phyloP scores from a whole-genome alignment of 345 rosid species.

The Lepidium sativum region DNA sequence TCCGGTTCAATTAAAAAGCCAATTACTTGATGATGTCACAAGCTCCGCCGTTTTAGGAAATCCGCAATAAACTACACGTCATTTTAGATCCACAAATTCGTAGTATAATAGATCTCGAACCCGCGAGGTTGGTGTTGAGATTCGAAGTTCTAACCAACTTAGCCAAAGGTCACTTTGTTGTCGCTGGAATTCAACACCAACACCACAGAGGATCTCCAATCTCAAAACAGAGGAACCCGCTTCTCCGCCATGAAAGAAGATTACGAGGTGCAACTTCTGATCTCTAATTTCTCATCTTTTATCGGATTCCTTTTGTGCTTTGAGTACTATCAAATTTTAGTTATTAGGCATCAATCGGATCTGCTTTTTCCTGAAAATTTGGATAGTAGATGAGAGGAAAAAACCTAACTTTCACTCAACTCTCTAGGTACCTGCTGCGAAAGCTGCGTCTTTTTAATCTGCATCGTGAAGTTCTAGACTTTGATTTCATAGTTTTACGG shows the following conservation, averaged over 20 bases:
- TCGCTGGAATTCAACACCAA: neutral
- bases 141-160: neutral
- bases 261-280: conserved; percentile 40
- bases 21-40: neutral
- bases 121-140: neutral
- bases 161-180: neutral
- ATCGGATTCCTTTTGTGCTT: neutral
- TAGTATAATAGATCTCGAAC: neutral
- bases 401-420: neutral
- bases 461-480: neutral
- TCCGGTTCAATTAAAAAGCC: neutral
- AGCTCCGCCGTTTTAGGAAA: neutral
- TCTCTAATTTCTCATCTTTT: neutral
- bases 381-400: neutral
- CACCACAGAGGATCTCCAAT: neutral
- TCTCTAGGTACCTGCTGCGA: neutral
- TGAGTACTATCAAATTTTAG: neutral
- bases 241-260: conserved; percentile 41
- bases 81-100: neutral
- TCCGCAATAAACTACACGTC: neutral
- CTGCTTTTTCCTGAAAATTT: neutral
- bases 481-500: neutral
- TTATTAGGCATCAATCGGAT: neutral
- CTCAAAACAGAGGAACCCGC: neutral
- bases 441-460: neutral